Evolutionary conservation across 2,329 filamentous ascomycete species (phyloP), one percentile per base, ranked within the genome.

Genomic region (Escovopsis sp.): DNA sequence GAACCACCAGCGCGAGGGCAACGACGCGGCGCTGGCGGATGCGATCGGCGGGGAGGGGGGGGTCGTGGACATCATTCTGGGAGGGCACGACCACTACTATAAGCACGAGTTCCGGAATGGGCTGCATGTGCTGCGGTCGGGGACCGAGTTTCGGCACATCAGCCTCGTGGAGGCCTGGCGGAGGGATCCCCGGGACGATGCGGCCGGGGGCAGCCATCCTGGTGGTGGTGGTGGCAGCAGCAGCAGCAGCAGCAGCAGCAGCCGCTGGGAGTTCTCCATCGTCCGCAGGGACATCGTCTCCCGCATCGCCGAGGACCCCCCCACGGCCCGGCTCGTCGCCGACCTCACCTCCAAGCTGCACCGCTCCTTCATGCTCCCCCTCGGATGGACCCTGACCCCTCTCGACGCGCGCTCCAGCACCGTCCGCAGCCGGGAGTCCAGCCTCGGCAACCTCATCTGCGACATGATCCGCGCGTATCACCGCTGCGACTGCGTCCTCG

Each of bases 21-120:
- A 93, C 49, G 86, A 94, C 56, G 75, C 81, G 50, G 92, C 92
- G 57, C 63, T 94, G 4, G 86, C 87, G 0, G 65, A 76, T 40
- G 77, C 82, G 42, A 70, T 81, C 0, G 68, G 72, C 4, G 21
- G 21, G n/a, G n/a, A n/a, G n/a, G n/a, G n/a, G n/a, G 84, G 81
- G 0, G 56, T 82, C 36, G 76, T 93, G 15, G 87, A 94, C 52
- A 73, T 94, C 26, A 80, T 94, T 31, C 67, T 94, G 0, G 85
- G 86, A 33, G 86, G 86, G 0, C 86, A 94, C 49, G 87, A 94
- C 47, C 87, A 94, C 52, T 90, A 79, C 57, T 94, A 94, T 52
- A 69, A 68, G 13, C 84, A 94, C 56, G 71, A 67, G 36, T 50
- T 86, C 37, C 69, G 90, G 53, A 86, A 87, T 41, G 79, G 78